Evolutionary conservation across 257 asterid species (phyloP), one percentile per base, ranked within the genome.

Genomic region (Nyctanthes arbortristis): DNA sequence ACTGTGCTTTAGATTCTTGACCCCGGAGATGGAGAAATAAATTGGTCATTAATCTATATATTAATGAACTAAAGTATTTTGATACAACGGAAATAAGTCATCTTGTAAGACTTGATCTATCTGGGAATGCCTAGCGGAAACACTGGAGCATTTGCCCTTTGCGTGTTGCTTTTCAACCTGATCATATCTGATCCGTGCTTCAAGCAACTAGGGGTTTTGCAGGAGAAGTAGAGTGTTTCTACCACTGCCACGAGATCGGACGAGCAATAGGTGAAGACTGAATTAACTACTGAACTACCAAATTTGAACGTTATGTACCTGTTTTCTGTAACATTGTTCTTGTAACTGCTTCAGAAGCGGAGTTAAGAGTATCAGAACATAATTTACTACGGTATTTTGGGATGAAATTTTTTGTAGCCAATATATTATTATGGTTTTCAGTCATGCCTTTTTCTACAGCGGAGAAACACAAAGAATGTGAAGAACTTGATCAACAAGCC

Each of bases 401-500:
- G 0, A 36, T 36, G n/a, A n/a, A n/a, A n/a, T n/a, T n/a, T n/a
- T n/a, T n/a, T n/a, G n/a, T n/a, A n/a, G n/a, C n/a, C n/a, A n/a
- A n/a, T n/a, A n/a, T n/a, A 39, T 39, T 39, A 13, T 39, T 39
- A 3, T 39, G 47, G 10, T 10, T 39, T 39, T 39, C 10, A 39
- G 10, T 39, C 47, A 9, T 1, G 47, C 47, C 16, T 1, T n/a
- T 2, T 12, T 39, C 7, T 40, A 40, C n/a, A n/a, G n/a, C n/a
- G 49, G 34, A 18, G 16, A 68, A 37, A 6, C 31, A 40, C 59
- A 35, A 32, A 12, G n/a, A n/a, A n/a, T n/a, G n/a, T n/a, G n/a
- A 59, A 25, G 10, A 25, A 61, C 37, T 29, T 24, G 54, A 52
- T 86, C 77, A 84, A 80, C 56, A 63, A 22, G 68, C 67, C 43